Conservation (phyloP, 352 stramenopile species). For the Globisporangium carolinianum region DNA sequence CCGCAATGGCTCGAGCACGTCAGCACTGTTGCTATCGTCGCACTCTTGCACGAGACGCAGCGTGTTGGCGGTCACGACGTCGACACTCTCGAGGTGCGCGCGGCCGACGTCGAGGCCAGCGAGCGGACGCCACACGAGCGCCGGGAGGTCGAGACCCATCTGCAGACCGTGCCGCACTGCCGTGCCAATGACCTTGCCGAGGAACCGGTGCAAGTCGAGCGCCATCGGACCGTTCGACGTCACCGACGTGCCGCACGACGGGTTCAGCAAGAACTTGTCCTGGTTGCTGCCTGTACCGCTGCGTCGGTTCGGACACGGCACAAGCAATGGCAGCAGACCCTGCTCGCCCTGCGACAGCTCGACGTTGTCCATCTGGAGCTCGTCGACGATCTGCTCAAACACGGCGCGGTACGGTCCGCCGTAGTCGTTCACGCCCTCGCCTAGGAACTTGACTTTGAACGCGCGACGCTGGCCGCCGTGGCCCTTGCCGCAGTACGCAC, state of each 20-base stretch:
- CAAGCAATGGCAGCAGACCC: conserved; percentile 79
- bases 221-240: conserved; percentile 85
- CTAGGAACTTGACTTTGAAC: conserved; percentile 99
- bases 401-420: conserved; percentile 96
- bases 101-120: conserved; percentile 68
- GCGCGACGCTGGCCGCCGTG: conserved; percentile 95
- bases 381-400: conserved; percentile 95
- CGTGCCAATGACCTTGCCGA: conserved; percentile 95
- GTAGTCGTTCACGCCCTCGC: conserved; percentile 98
- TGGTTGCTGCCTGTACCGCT: conserved; percentile 85
- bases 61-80: conserved; percentile 68
- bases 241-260: conserved; percentile 72
- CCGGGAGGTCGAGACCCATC: conserved; percentile 88
- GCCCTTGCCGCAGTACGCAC: conserved; percentile 95
- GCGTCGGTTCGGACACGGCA: conserved; percentile 85
- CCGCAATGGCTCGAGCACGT: conserved; percentile 59
- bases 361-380: conserved; percentile 91
- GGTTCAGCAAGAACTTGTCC: conserved; percentile 90
- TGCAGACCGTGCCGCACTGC: conserved; percentile 94
- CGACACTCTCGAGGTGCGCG: conserved; percentile 73
- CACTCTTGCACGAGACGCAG: conserved; percentile 58
- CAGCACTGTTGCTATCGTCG: conserved; percentile 21
- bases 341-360: conserved; percentile 82
- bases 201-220: conserved; percentile 91
- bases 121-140: conserved; percentile 83